These are phyloP conservation scores for Aspergillus panamensis DNA, from an alignment of 495 filamentous ascomycete genomes.

Conservation along the genomic window DNA sequence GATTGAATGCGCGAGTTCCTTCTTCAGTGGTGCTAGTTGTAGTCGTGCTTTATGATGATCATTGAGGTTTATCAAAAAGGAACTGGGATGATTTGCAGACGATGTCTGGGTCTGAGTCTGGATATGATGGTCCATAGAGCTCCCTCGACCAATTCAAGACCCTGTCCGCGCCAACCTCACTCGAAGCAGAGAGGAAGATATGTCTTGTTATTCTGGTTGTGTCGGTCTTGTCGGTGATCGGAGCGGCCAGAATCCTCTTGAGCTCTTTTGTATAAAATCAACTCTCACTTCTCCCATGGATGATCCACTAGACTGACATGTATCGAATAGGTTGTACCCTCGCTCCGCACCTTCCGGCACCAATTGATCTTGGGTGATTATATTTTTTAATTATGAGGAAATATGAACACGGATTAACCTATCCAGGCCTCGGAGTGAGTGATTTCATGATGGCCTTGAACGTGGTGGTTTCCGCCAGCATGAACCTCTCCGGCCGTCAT, in stretches of 20 bases:
- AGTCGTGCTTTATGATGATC: too few relatives aligned
- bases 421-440: slow-evolving; percentile 5
- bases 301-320: too few relatives aligned
- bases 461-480: slow-evolving; percentile 5
- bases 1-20: too few relatives aligned
- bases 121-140: too few relatives aligned
- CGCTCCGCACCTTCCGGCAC: slow-evolving; percentile 9
- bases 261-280: slow-evolving; percentile 2
- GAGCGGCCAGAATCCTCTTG: slow-evolving; percentile 5
- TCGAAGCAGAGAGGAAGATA: slow-evolving; percentile 9
- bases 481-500: slow-evolving; percentile 7
- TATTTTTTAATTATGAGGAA: too few relatives aligned
- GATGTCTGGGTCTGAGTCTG: too few relatives aligned
- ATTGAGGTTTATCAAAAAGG: too few relatives aligned
- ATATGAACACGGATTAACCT: too few relatives aligned
- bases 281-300: neutral
- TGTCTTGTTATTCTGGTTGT: slow-evolving; percentile 3
- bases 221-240: slow-evolving; percentile 3
- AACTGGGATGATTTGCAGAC: too few relatives aligned
- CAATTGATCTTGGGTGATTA: slow-evolving; percentile 7
- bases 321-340: slow-evolving; percentile 1
- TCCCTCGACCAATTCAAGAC: too few relatives aligned
- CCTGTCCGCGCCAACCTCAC: slow-evolving; percentile 2
- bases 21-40: too few relatives aligned
- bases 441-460: slow-evolving; percentile 14